Evolutionary conservation across 805 yeast genomes (phyloP), one percentile per base, ranked within the genome.

Genomic region (Candida oleophila): DNA sequence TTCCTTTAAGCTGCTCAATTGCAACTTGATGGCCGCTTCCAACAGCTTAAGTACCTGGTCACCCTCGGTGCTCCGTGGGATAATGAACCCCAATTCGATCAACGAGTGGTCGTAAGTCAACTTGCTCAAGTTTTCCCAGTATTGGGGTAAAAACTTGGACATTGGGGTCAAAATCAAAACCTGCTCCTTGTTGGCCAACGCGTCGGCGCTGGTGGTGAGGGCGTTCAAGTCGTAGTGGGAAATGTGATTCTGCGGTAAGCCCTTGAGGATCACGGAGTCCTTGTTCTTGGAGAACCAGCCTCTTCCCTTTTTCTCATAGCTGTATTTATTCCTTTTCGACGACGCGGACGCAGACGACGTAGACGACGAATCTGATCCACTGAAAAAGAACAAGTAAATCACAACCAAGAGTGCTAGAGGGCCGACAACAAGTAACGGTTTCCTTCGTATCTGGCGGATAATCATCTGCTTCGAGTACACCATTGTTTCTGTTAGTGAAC

Each of bases 161-260:
- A 94, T 83, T 33, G 99, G 99, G 1, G 97, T 83, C 61, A 94
- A 76, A 47, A 94, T 81, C 61, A 94, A 74, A 18, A 94, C 88
- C 52, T 87, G 85, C 62, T 94, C 97, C 57, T 79, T 80, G 65
- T 89, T 86, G 48, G 76, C 77, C 43, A 82, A 81, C 18, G 96
- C 87, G 65, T 81, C 77, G 22, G 87, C 75, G 2, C 91, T 80
- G 3, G 92, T 78, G 21, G 82, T 82, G 54, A 92, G 71, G 54
- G 78, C 77, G 70, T 94, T 92, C 72, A 94, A 76, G 66, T 92
- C 89, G 61, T 86, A 89, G 60, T 87, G 95, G 34, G 87, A 77
- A 51, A 87, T 85, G 61, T 87, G 94, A 57, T 86, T 85, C 42
- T 79, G 78, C 20, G 88, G 87, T 44, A 81, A 61, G 59, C 80